Percentiles rank a stretch among this genome's conserved stretches.
phyloP scores from a whole-genome alignment of 2,329 filamentous ascomycete genomes.

The Corynespora cassiicola region DNA sequence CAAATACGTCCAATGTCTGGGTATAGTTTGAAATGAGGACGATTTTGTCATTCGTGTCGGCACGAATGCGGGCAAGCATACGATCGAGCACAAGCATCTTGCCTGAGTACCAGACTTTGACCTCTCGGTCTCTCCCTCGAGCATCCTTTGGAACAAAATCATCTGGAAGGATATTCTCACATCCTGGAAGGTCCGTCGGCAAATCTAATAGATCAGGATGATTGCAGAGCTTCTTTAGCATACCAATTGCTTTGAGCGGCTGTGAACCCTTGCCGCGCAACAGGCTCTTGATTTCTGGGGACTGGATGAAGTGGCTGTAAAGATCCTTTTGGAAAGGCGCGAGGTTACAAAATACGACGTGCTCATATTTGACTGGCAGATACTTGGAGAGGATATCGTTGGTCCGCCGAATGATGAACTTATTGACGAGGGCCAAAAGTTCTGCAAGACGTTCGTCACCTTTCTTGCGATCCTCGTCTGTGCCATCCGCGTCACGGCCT shows the following conservation, averaged over 20 bases:
- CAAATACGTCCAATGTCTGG: slow-evolving; percentile 92
- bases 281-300: slow-evolving; percentile 90
- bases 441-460: slow-evolving; percentile 85
- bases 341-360: slow-evolving; percentile 96
- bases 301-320: slow-evolving; percentile 97
- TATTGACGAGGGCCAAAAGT: slow-evolving; percentile 86
- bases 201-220: slow-evolving; percentile 92
- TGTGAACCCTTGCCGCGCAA: slow-evolving; percentile 94
- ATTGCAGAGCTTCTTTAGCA: slow-evolving; percentile 98
- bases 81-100: slow-evolving; percentile 99
- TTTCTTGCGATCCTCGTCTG: slow-evolving; percentile 79
- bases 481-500: slow-evolving; percentile 88
- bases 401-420: slow-evolving; percentile 96
- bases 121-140: slow-evolving; percentile 86
- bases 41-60: slow-evolving; percentile 98
- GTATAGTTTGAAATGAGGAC: slow-evolving; percentile 99
- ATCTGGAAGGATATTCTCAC: slow-evolving; percentile 79
- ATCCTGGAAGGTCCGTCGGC: slow-evolving; percentile 82
- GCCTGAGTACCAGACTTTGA: slow-evolving; percentile 95
- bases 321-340: slow-evolving; percentile 90
- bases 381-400: slow-evolving; percentile 99
- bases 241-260: slow-evolving; percentile 92
- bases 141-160: slow-evolving; percentile 89
- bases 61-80: slow-evolving; percentile 93
- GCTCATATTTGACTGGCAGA: slow-evolving; percentile 96